Base-by-base conservation (phyloP, 192 early-diverging fungal species). In the Backusella psychrophila region DNA sequence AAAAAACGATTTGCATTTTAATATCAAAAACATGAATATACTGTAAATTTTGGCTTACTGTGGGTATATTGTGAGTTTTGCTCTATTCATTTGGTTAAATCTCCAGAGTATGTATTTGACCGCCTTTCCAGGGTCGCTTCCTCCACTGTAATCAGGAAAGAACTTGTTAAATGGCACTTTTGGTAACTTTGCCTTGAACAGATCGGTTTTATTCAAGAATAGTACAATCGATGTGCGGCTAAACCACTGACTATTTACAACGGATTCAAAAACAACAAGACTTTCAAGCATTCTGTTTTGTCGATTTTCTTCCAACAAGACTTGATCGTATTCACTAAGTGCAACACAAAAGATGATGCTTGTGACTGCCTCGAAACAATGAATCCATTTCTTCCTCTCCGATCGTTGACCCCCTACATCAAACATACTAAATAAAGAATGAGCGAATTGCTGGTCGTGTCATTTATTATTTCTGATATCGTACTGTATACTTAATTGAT, bases 401-500 rank as follows among this genome's bases (percentile, higher is more conserved):
- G 86, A 90, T 76, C 92, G 78, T 52, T 93, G 92, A 9, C 92
- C 92, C 46, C 92, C 92, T 1, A 93, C 91, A 85, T 93, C 92
- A 80, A 93, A 89, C 90, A 93, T 93, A 66, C 87, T 89, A 74
- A 31, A 46, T n/a, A 66, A 46, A 65, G 7, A 39, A 44, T 11
- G 38, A 39, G 38, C 11, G 21, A 66, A 21, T 34, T n/a, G 53
- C 6, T 49, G 7, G 19, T 19, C 17, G 17, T n/a, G 6, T 15
- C 17, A 49, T 49, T 29, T 29, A 49, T 49, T 19, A 49, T 49
- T 4, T 49, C 19, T 66, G 17, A 31, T 31, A 14, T 89, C 91
- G 86, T 90, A 86, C 93, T 94, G 94, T 86, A 99, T 90, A 83
- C 86, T 96, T 34, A 97, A 86, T 80, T 94, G 92, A n/a, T 96